Conservation (phyloP, 495 filamentous ascomycete species). For the Penicillium verhagenii region DNA sequence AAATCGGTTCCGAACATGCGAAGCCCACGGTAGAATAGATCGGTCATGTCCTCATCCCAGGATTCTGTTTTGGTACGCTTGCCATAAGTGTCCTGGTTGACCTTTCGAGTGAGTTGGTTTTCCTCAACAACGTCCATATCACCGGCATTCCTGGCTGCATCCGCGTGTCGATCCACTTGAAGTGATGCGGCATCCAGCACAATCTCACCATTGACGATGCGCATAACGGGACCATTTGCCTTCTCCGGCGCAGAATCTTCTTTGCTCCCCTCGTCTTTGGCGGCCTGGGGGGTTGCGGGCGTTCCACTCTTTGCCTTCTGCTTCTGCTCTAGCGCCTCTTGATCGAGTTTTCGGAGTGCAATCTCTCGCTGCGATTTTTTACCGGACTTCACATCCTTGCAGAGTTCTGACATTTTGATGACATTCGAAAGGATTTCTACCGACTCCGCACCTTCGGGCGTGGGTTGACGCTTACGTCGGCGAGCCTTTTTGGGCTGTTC, state of each 20-base stretch:
- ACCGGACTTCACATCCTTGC: conserved; percentile 72
- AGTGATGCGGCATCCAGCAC: conserved; percentile 75
- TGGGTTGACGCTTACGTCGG: conserved; percentile 52
- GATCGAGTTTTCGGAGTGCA: conserved; percentile 54
- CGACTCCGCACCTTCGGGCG: conserved; percentile 75
- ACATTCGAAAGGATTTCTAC: conserved; percentile 65
- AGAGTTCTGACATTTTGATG: conserved; percentile 81
- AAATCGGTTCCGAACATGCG: conserved; percentile 93
- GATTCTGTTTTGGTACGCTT: conserved; percentile 67
- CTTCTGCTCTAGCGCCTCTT: conserved; percentile 49
- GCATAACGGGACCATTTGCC: conserved; percentile 53
- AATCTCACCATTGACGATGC: conserved; percentile 81
- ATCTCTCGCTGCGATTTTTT: conserved; percentile 73
- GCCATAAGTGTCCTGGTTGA: conserved; percentile 71
- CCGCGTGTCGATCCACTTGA: conserved; percentile 75
- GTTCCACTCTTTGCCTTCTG: conserved; percentile 40
- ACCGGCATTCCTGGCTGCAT: conserved; percentile 56
- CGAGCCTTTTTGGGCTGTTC: conserved; percentile 27
- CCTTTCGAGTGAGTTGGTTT: conserved; percentile 74
- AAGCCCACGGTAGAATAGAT: conserved; percentile 80
- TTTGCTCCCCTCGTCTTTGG: conserved; percentile 20
- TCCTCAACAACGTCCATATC: conserved; percentile 67
- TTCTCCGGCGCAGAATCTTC: conserved; percentile 9
- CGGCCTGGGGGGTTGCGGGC: conserved; percentile 26
- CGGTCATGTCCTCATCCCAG: conserved; percentile 77